A percentile compares a stretch with the other conserved stretches of the same genome.
Conservation (phyloP, 2,329 filamentous ascomycete genomes). For the Colletotrichum simmondsii region DNA sequence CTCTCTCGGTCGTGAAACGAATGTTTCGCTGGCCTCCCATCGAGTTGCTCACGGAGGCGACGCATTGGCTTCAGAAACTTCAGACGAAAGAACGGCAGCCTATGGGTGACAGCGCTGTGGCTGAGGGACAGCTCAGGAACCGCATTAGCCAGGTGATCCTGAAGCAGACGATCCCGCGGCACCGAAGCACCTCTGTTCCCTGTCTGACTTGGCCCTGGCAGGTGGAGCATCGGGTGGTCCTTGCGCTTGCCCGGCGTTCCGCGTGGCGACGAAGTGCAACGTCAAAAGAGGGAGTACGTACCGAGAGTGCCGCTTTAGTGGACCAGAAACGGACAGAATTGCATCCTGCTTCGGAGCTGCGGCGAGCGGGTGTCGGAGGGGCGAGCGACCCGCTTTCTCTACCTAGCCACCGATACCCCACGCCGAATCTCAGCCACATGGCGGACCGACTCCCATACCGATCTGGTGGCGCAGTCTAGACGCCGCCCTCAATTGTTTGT, state of each 20-base stretch:
- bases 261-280: not conserved
- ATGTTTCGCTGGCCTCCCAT: conserved; percentile 24
- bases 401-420: conserved; percentile 8
- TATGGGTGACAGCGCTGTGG: conserved; percentile 18
- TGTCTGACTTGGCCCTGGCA: conserved; percentile 16
- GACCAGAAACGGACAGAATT: not conserved
- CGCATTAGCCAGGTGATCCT: conserved; percentile 28
- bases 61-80: conserved; percentile 24
- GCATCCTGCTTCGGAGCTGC: not conserved
- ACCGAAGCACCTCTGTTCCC: conserved; percentile 23
- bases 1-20: conserved; percentile 27
- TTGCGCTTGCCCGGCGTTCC: conserved; percentile 11
- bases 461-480: not conserved
- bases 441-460: not conserved
- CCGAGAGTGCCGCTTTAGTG: not conserved
- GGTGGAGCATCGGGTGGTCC: conserved; percentile 24
- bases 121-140: conserved; percentile 18
- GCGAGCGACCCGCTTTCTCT: not conserved
- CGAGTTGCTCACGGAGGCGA: conserved; percentile 17
- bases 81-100: conserved; percentile 21
- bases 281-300: conserved; percentile 1
- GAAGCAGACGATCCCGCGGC: conserved; percentile 31
- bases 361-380: not conserved
- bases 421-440: not conserved
- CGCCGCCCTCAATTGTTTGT: not conserved